phyloP scores from a whole-genome alignment of 345 rosid genomes.

The Moringa oleifera region DNA sequence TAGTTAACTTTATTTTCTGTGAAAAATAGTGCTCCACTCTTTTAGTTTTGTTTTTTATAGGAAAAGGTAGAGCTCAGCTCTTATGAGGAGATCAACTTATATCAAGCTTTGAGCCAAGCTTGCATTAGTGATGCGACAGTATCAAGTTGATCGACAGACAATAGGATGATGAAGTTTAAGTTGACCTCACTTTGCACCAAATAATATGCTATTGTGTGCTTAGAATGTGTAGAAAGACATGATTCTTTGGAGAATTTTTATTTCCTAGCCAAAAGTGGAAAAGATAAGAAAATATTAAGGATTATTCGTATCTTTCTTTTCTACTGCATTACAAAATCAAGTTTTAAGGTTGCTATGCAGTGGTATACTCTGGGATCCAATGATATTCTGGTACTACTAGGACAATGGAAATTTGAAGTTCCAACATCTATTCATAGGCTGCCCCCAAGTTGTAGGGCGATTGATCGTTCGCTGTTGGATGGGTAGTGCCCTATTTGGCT shows the following conservation, averaged over 20 bases:
- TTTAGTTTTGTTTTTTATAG: no score
- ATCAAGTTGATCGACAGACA: no score
- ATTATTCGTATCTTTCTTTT: no score
- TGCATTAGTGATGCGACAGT: background rate
- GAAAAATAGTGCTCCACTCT: background rate
- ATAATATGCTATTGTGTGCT: background rate
- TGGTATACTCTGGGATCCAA: background rate
- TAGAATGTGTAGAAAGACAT: background rate
- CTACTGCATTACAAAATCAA: no score
- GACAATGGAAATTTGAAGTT: background rate
- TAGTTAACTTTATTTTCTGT: no score
- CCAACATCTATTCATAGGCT: no score
- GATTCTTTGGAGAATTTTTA: no score
- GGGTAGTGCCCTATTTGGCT: no score
- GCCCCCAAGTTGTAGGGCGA: no score
- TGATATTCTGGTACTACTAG: background rate
- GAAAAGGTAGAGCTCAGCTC: background rate
- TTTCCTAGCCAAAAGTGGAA: background rate
- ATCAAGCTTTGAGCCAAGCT: background rate
- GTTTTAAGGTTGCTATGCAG: no score
- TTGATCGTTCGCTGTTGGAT: no score
- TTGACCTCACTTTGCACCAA: background rate
- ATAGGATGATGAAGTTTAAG: background rate
- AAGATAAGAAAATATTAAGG: no score
- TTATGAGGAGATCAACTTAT: background rate